Base-by-base conservation (phyloP, 371 early-diverging fungal genomes). In the Rhizopus arrhizus region DNA sequence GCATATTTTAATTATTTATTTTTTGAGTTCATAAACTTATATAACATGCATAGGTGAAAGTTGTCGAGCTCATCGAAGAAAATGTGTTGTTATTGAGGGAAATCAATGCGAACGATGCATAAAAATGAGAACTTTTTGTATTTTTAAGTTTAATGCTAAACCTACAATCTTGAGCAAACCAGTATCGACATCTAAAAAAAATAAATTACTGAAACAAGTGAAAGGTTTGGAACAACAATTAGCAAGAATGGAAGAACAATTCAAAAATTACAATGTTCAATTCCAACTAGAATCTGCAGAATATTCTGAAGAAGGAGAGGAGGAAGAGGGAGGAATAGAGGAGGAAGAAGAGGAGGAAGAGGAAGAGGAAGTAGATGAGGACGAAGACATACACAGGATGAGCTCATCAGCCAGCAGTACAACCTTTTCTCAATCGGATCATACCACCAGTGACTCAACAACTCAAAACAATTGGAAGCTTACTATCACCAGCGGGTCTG, bases 61-160 rank as follows among this genome's bases (percentile, higher is more conserved):
- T 53, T 79, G 80, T 49, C 65, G 80, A 52, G 75, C 76, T 22
- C 80, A 79, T 62, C 70, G 80, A 32, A 66, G 80, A 29, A 74
- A 74, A 61, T 79, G 80, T 55, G 69, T 70, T 38, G 62, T 74
- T 9, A 32, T 56, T 11, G 59, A 74, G 54, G 73, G 69, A 1
- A 61, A 53, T 16, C 65, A 65, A 43, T 79, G 80, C 52, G 71
- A 74, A 51, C 68, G 79, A 38, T 79, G 79, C 53, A 45, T 61
- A 4, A 74, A 74, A 47, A 74, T 70, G 66, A 67, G 58, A 42
- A 40, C 67, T 15, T 51, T 70, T 5, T 79, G 79, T 50, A 61
- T 79, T 2, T 79, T 75, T 40, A 72, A 72, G 41, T 64, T 71
- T 46, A 72, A 67, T 8, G 66, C 62, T 6, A 75, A 74, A 38